Evolutionary conservation across 345 rosid genomes (phyloP).

Genomic region (Hibiscus tridactylites): DNA sequence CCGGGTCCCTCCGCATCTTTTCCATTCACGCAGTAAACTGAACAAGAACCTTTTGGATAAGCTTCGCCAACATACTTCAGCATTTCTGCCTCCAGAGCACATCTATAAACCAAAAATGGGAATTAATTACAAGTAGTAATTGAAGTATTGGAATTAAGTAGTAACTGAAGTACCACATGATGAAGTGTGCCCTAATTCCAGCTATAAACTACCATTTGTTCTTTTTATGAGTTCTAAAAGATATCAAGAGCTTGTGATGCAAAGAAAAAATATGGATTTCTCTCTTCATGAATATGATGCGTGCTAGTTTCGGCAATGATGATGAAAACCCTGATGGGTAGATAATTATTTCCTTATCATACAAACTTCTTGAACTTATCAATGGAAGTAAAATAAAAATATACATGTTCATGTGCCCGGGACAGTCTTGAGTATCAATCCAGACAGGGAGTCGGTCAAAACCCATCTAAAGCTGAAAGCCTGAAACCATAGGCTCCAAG

Average conservation of each 20-base stretch:
- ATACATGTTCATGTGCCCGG: not conserved
- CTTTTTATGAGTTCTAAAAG: no score
- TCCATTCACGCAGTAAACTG: constrained; percentile 69
- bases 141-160: not conserved
- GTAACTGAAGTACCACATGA: not conserved
- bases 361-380: not conserved
- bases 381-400: not conserved
- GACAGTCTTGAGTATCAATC: not conserved
- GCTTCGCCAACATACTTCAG: constrained; percentile 77
- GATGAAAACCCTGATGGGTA: not conserved
- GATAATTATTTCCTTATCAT: not conserved
- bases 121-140: not conserved
- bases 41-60: constrained; percentile 83
- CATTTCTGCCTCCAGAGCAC: constrained; percentile 77
- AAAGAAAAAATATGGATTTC: not conserved
- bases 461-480: not conserved
- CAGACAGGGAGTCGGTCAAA: not conserved
- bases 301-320: not conserved
- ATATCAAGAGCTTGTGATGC: not conserved
- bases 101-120: constrained; percentile 38
- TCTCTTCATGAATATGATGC: not conserved
- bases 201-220: not conserved
- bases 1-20: constrained; percentile 83
- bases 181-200: not conserved
- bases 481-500: not conserved